These are phyloP conservation scores for Ceriops tagal DNA, from an alignment of 345 rosid species.

Conservation along the genomic window DNA sequence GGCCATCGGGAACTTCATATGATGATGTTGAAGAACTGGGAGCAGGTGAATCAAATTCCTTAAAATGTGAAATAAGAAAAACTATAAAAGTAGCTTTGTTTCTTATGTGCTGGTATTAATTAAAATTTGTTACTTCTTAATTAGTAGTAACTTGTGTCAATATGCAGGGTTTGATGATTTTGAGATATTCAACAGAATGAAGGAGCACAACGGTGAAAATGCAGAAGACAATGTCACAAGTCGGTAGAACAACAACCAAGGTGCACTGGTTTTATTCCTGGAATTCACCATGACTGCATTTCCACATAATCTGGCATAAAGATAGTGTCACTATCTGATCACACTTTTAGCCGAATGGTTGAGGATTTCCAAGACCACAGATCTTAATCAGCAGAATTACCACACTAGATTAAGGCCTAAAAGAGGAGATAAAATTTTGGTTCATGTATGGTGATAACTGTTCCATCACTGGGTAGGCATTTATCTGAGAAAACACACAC, in stretches of 20 bases:
- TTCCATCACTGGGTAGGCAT: background rate
- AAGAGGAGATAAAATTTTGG: background rate
- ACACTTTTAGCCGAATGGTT: background rate
- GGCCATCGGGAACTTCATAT: background rate
- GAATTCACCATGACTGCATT: background rate
- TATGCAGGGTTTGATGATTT: conserved; percentile 28
- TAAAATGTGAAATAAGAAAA: background rate
- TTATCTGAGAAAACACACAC: background rate
- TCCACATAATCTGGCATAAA: background rate
- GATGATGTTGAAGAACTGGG: conserved; percentile 20
- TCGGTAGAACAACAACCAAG: conserved; percentile 1
- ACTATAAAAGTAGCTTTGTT: background rate
- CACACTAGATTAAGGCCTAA: background rate
- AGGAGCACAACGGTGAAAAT: conserved; percentile 41
- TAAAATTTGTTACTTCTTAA: background rate
- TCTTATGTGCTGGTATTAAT: background rate
- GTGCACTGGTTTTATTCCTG: background rate
- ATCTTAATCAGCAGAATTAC: background rate
- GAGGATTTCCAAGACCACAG: background rate
- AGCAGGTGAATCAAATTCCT: conserved; percentile 9
- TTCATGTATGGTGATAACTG: background rate
- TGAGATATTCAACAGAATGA: conserved; percentile 24
- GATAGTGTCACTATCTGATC: background rate
- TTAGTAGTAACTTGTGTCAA: background rate
- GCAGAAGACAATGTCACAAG: conserved; percentile 14